Base-by-base conservation (phyloP, 2,329 filamentous ascomycete genomes). In the Celoporthe dispersa region DNA sequence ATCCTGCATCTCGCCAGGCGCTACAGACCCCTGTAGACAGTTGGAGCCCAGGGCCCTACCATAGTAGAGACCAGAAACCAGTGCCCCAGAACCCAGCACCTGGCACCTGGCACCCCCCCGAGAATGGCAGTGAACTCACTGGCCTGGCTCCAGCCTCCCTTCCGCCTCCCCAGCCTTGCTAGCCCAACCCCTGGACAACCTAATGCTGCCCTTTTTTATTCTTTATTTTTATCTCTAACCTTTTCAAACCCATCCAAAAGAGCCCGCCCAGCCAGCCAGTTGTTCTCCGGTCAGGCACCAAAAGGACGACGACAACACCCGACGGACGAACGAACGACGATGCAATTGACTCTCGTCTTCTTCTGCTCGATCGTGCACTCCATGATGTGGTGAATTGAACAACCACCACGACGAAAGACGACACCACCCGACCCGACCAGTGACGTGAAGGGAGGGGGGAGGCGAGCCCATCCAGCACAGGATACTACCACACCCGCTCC, bases 311-410 rank as follows among this genome's bases (percentile, higher is more conserved):
- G n/a, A 31, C 37, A 31, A 31, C 14, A 31, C 14, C 22, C 44
- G 3, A 57, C 53, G 11, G 11, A 33, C 53, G 28, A 48, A 48
- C 22, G 44, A 48, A 60, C 57, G 22, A 60, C 7, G 28, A 60
- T 60, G 57, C 57, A 35, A 22, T 37, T 14, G 57, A 31, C 7
- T 12, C 33, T n/a, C 31, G 33, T 25, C 57, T 7, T 60, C 31
- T 37, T 60, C 57, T 60, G 57, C 57, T 37, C 57, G 19, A 37
- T 37, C 22, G 6, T 37, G 19, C 19, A n/a, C 22, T 37, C 31
- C 57, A 37, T 37, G 31, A 60, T 60, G 57, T 60, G 57, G 57
- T 60, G 57, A 60, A 60, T 37, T 37, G 33, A n/a, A 12, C 22
- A 35, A n/a, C 19, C 9, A 33, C 33, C 2, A 12, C 57, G 19